Percentiles rank a stretch among this genome's conserved stretches.
These are phyloP conservation scores for Penicillium nordicum DNA, from an alignment of 2,329 filamentous ascomycete species.

Conservation along the genomic window DNA sequence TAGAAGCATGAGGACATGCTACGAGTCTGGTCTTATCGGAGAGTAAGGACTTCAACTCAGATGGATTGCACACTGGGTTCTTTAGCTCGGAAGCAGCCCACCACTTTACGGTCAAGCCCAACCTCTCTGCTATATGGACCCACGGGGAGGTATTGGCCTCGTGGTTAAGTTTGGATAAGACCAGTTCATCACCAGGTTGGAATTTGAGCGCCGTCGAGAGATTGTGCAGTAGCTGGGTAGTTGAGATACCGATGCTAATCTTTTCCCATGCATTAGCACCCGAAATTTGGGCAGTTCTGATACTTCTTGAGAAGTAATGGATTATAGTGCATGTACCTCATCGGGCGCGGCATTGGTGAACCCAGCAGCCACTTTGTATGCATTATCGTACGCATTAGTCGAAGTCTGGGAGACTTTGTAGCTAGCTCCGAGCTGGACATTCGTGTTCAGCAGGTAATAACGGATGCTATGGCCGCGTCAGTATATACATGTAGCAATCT, in stretches of 20 bases:
- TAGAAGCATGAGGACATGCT: conserved; percentile 69
- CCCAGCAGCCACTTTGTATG: conserved; percentile 62
- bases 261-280: background rate
- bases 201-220: conserved; percentile 57
- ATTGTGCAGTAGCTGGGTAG: conserved; percentile 74
- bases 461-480: conserved; percentile 49
- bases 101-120: conserved; percentile 65
- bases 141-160: conserved; percentile 75
- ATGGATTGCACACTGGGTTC: conserved; percentile 58
- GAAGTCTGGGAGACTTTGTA: conserved; percentile 61
- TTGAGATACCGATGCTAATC: conserved; percentile 61
- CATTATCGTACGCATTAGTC: conserved; percentile 57
- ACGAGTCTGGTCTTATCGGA: conserved; percentile 65
- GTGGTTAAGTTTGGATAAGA: conserved; percentile 71
- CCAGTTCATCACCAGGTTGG: conserved; percentile 59
- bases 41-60: conserved; percentile 58
- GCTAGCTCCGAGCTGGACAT: conserved; percentile 72
- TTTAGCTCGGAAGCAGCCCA: conserved; percentile 55
- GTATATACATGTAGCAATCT: background rate
- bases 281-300: background rate
- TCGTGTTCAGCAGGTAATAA: conserved; percentile 63
- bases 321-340: conserved; percentile 50
- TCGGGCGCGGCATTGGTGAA: conserved; percentile 66
- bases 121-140: conserved; percentile 63
- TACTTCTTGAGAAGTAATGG: background rate